phyloP scores from a whole-genome alignment of 139 green algal genomes.

The Micractinium sp. region DNA sequence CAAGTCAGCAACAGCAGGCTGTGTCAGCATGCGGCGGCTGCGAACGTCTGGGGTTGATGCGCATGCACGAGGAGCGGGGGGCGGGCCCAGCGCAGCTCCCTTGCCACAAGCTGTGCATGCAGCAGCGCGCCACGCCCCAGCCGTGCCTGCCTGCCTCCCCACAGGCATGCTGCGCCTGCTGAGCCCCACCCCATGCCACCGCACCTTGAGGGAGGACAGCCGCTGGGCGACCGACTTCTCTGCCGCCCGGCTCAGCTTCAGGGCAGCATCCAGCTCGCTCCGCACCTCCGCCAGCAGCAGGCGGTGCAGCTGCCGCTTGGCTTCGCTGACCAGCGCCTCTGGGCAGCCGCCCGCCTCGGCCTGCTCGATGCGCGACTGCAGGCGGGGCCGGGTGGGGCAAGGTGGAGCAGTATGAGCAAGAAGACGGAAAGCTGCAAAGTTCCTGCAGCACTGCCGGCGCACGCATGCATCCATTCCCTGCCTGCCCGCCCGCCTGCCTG shows the following conservation, averaged over 20 bases:
- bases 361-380: constrained; percentile 53
- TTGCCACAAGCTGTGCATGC: too few relatives aligned
- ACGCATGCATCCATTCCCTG: too few relatives aligned
- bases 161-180: too few relatives aligned
- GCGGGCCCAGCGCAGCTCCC: too few relatives aligned
- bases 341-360: constrained; percentile 59
- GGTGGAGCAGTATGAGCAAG: not conserved
- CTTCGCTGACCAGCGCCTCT: constrained; percentile 27
- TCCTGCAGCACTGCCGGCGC: not conserved
- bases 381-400: not conserved
- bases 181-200: too few relatives aligned
- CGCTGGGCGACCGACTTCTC: constrained; percentile 47
- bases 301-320: constrained; percentile 38
- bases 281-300: constrained; percentile 49
- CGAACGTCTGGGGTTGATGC: too few relatives aligned
- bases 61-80: too few relatives aligned
- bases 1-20: not conserved
- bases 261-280: constrained; percentile 52
- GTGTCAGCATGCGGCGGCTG: too few relatives aligned
- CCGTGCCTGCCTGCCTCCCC: too few relatives aligned
- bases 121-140: too few relatives aligned
- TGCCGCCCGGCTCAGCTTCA: constrained; percentile 25
- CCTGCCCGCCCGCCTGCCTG: too few relatives aligned
- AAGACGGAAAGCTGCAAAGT: not conserved
- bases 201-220: constrained; percentile 35